A percentile compares a stretch with the other conserved stretches of the same genome.
phyloP scores from a whole-genome alignment of 1,284 basidiomycete genomes.

The Vanrija pseudolonga region DNA sequence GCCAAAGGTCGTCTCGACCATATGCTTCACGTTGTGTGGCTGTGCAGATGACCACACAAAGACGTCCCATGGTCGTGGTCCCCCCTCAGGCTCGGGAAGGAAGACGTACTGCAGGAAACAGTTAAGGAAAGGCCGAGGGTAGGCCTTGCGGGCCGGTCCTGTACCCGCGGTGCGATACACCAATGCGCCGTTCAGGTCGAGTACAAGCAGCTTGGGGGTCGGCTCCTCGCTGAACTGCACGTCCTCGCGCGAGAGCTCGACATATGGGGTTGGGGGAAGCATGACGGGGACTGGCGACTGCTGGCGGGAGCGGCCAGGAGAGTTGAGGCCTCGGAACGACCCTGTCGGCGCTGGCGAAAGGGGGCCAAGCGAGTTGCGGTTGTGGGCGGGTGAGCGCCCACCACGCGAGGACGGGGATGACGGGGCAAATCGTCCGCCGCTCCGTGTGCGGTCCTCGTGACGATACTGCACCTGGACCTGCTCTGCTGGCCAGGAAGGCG shows the following conservation, averaged over 20 bases:
- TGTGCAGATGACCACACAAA: slow-evolving; percentile 49
- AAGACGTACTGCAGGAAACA: slow-evolving; percentile 47
- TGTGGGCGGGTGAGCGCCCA: too few species aligned
- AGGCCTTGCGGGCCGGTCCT: slow-evolving; percentile 11
- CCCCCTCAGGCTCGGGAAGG: slow-evolving; percentile 17
- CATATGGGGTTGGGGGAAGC: not conserved
- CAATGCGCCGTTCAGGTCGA: slow-evolving; percentile 49
- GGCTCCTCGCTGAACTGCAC: not conserved
- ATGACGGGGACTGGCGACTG: not conserved
- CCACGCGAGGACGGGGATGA: too few species aligned
- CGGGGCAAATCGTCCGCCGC: too few species aligned
- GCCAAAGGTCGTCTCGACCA: slow-evolving; percentile 44
- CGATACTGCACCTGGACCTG: too few species aligned
- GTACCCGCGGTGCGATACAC: slow-evolving; percentile 31
- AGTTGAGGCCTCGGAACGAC: too few species aligned
- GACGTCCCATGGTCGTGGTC: slow-evolving; percentile 34
- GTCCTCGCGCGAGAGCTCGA: slow-evolving; percentile 4
- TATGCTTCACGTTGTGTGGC: slow-evolving; percentile 44
- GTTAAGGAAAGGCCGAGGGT: slow-evolving; percentile 43
- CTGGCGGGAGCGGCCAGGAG: too few species aligned
- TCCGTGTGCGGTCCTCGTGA: too few species aligned
- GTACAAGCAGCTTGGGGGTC: slow-evolving; percentile 38
- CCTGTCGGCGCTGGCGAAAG: too few species aligned
- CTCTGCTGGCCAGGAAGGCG: too few species aligned
- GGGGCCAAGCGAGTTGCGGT: too few species aligned